Base-by-base conservation (phyloP, 1,284 basidiomycete species). In the Phaffia rhodozyma region DNA sequence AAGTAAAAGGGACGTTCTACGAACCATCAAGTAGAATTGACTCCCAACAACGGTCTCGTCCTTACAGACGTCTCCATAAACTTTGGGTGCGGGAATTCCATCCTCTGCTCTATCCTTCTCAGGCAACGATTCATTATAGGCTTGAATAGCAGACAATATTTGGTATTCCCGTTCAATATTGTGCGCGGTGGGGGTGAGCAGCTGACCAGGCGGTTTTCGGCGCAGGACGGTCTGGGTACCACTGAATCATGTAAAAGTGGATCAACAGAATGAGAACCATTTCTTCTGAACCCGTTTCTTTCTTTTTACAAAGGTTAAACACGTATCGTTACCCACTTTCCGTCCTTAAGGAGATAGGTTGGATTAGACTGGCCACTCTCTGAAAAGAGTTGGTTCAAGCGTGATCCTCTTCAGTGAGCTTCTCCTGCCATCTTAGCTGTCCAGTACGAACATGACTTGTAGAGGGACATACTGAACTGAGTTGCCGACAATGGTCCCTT, bases 131-230 rank as follows among this genome's bases (percentile, higher is more conserved):
- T 73, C 79, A 69, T 93, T 93, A 74, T 90, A 82, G 55, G 75
- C 78, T 71, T 89, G 84, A 29, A 96, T 77, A 1, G 90, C 87
- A 38, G 78, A 75, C 23, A 97, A 80, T 68, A 96, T 84, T 32
- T 81, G 81, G 76, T 86, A 96, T 78, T 97, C 93, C 54, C 93
- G 84, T 72, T 97, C 93, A 56, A 97, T 84, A 71, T 93, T 89
- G 73, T 97, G 93, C 0, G 93, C 93, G 1, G 92, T 97, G 59
- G 84, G 79, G 1, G 88, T 89, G 20, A 97, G 78, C 1, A 97
- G 82, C 53, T 84, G 78, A 0, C 93, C 93, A 0, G 86, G 84
- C n/a, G 93, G 93, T 72, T 96, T 94, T 75, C 96, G 92, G 38
- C 93, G 86, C 57, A 97, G 79, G 1, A 97, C 93, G 68, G 84